Base-by-base conservation (phyloP, 139 green algal genomes). In the Chlorokybus atmophyticus region DNA sequence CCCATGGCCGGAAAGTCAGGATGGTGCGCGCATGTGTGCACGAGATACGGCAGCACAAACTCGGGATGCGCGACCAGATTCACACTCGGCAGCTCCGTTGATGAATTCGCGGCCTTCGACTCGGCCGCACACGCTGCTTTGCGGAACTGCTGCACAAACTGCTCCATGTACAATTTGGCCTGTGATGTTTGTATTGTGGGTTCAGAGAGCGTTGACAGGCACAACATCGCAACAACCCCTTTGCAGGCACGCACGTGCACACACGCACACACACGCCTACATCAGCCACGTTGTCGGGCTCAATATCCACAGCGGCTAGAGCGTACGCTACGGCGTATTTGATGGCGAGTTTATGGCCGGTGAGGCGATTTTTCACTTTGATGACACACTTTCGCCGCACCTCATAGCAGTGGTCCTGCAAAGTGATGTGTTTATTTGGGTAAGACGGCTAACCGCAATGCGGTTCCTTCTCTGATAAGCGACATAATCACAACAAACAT, bases 1-100 rank as follows among this genome's bases (percentile, higher is more conserved):
- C n/a, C n/a, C n/a, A n/a, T n/a, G n/a, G n/a, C n/a, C n/a, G n/a
- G n/a, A n/a, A n/a, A 87, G 64, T 93, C 83, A 1, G 85, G 83
- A 57, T 93, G 85, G 52, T 90, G 81, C 2, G 77, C 83, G 40
- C 94, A 71, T 4, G 86, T 51, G 64, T 83, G 83, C 2, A 92
- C 27, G 29, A 84, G 51, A 68, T 76, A 86, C 1, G 82, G 59
- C 35, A 94, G 57, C 38, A 85, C 41, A 68, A 87, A 87, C 66
- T 93, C 84, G 1, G 84, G 84, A 57, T 74, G 68, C 28, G 81
- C 63, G 10, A 75, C 67, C 32, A 93, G 23, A 14, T 17, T 40
- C 50, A 23, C 50, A 74, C 52, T 29, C 55, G 76, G 52, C 75
- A 62, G 47, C 47, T 60, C 3, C 42, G 61, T 8, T 47, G 6